Percentiles rank a stretch among this genome's conserved stretches.
phyloP scores from a whole-genome alignment of 345 rosid genomes.

The Adansonia digitata region DNA sequence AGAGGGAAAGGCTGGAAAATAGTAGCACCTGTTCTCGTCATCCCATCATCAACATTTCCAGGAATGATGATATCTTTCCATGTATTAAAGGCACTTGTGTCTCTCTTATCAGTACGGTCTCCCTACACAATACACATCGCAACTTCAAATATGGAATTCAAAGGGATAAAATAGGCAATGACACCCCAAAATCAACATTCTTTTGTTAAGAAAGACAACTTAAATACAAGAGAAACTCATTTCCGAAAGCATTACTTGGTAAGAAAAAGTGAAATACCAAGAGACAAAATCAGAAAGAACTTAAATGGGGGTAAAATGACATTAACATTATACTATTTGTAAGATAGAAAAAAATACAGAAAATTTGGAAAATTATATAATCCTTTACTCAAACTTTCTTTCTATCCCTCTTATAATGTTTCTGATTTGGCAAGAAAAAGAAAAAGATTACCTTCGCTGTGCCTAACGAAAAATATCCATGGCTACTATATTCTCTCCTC shows the following conservation, averaged over 20 bases:
- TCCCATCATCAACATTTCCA: constrained; percentile 48
- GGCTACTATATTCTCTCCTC: neutral
- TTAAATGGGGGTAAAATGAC: neutral
- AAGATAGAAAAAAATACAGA: neutral
- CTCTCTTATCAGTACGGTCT: constrained; percentile 92
- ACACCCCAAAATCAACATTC: constrained; percentile 5
- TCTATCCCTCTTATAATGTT: neutral
- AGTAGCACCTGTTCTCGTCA: constrained; percentile 45
- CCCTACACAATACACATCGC: constrained; percentile 58
- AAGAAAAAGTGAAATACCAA: neutral
- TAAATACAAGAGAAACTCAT: neutral
- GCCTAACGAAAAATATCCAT: neutral
- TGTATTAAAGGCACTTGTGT: constrained; percentile 79
- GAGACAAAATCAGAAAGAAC: neutral
- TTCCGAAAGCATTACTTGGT: neutral
- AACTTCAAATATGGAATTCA: too few species aligned
- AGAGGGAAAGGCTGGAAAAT: constrained; percentile 74
- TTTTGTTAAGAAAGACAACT: neutral
- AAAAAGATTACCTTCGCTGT: neutral
- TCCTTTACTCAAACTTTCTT: neutral
- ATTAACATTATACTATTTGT: neutral
- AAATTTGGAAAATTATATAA: neutral
- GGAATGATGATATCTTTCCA: constrained; percentile 67
- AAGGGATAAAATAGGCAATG: too few species aligned
- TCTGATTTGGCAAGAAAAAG: neutral